Evolutionary conservation across 768 basidiomycete species (phyloP), one percentile per base, ranked within the genome.

Genomic region (Kwoniella dejecticola): DNA sequence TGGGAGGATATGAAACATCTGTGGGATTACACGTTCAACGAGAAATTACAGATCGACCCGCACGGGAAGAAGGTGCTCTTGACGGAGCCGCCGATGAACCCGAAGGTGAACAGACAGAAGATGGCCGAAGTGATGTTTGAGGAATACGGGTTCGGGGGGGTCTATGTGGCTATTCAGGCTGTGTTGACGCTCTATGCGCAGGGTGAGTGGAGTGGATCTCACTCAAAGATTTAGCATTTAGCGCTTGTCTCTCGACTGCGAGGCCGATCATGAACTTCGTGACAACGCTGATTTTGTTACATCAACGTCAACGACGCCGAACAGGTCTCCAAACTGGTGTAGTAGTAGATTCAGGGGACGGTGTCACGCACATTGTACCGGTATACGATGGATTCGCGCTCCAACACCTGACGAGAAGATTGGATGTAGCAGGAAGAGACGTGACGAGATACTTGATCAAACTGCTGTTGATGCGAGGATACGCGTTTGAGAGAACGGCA

Each of bases 61-160:
- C 82, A 83, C 24, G 96, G 91, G 0, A 83, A 85, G 63, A 99
- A 97, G 81, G 85, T 99, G 38, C 80, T 99, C 63, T 83, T 99
- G 71, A 99, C 96, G 0, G 96, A 99, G 79, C 96, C 96, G 15
- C 96, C 96, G 27, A 98, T 98, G 96, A 98, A 99, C 80, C 96
- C 96, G 2, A 91, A 88, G 76, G 88, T 81, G 66, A 98, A 99
- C 80, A 80, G 96, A 72, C 88, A 93, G 79, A 83, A 85, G 78
- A 97, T 99, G 93, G 89, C 87, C 58, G 89, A 98, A 79, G 91
- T 97, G 74, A 99, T 99, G 96, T 97, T 99, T 76, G 96, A 99
- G 82, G 90, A 95, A 65, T 99, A 97, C 79, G 92, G 91, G 2
- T 97, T 98, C 72, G 87, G 87, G 17, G 90, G 91, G 0, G 91